phyloP scores from a whole-genome alignment of 208 protist species.

The Porcisia hertigi region DNA sequence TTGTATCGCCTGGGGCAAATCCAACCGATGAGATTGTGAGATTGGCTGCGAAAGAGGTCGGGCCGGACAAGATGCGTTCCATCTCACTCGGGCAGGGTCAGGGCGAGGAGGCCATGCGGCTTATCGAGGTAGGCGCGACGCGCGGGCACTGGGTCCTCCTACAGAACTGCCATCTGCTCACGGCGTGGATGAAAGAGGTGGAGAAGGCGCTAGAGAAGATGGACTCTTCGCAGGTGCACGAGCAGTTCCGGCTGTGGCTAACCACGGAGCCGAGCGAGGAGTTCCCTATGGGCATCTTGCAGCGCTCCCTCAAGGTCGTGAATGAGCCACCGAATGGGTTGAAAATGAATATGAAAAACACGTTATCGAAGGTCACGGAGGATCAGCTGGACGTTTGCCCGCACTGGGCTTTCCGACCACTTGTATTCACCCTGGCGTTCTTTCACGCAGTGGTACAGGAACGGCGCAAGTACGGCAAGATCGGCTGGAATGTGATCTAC shows the following conservation, averaged over 20 bases:
- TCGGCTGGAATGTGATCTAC: conserved; percentile 99
- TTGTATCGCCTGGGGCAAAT: conserved; percentile 98
- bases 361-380: conserved; percentile 96
- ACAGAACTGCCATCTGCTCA: conserved; percentile 99
- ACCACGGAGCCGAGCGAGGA: conserved; percentile 98
- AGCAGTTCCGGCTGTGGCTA: conserved; percentile 98
- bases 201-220: conserved; percentile 98
- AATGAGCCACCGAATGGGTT: conserved; percentile 99
- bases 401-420: conserved; percentile 95
- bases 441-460: conserved; percentile 99
- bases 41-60: conserved; percentile 95
- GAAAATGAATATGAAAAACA: conserved; percentile 98
- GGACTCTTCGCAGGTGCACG: conserved; percentile 92
- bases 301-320: conserved; percentile 97
- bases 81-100: conserved; percentile 98
- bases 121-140: conserved; percentile 94
- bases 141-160: conserved; percentile 99
- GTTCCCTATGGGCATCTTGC: conserved; percentile 98
- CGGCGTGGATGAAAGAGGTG: conserved; percentile 97
- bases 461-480: conserved; percentile 97
- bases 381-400: conserved; percentile 94
- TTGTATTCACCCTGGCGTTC: conserved; percentile 98
- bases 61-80: conserved; percentile 93
- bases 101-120: conserved; percentile 94
- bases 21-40: conserved; percentile 98